A percentile compares a stretch with the other conserved stretches of the same genome.
phyloP scores from a whole-genome alignment of 345 rosid species.

The Adansonia digitata region DNA sequence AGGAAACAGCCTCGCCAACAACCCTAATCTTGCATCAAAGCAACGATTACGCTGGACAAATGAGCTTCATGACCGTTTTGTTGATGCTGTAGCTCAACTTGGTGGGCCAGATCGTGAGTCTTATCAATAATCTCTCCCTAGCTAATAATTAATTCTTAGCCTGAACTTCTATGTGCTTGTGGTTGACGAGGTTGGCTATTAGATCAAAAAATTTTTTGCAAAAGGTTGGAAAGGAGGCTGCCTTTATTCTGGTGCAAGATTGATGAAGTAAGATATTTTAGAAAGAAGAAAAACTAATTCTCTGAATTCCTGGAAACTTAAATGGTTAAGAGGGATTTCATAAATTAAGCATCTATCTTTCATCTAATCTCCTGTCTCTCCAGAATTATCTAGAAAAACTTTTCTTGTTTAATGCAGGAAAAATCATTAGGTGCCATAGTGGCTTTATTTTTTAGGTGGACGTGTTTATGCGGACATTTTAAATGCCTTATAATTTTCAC shows the following conservation, averaged over 20 bases:
- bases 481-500: background rate
- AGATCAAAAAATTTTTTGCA: background rate
- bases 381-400: background rate
- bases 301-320: background rate
- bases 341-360: background rate
- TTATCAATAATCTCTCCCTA: background rate
- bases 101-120: slow-evolving; percentile 99
- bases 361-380: background rate
- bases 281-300: background rate
- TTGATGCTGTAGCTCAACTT: slow-evolving; percentile 98
- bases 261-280: background rate
- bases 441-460: background rate
- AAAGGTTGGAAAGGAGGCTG: slow-evolving; percentile 5
- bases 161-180: background rate
- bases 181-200: background rate
- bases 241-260: background rate
- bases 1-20: slow-evolving; percentile 53
- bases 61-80: slow-evolving; percentile 98
- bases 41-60: slow-evolving; percentile 97
- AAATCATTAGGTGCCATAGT: background rate
- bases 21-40: slow-evolving; percentile 85
- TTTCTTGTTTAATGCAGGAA: background rate
- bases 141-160: background rate
- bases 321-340: background rate
- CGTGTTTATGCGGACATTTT: background rate